Percentiles rank a stretch among this genome's conserved stretches.
phyloP scores from a whole-genome alignment of 2,329 filamentous ascomycete genomes.

The Trichophyton equinum region DNA sequence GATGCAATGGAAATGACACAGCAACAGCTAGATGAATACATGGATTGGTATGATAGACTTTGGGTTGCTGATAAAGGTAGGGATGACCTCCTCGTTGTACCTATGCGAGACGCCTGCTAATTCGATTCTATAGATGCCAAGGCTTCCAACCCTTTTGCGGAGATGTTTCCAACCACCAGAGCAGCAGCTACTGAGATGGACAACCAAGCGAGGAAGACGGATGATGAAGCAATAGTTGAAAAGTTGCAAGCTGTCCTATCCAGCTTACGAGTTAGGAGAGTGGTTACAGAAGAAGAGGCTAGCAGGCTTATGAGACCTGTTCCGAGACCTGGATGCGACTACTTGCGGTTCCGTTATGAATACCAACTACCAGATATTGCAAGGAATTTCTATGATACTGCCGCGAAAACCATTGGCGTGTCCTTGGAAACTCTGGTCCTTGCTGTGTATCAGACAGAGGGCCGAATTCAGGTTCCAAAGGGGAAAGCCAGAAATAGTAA shows the following conservation, averaged over 20 bases:
- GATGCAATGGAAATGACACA: conserved; percentile 51
- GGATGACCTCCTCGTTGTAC: not conserved
- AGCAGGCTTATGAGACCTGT: conserved; percentile 17
- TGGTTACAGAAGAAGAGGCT: conserved; percentile 26
- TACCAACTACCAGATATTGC: conserved; percentile 36
- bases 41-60: conserved; percentile 64
- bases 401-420: conserved; percentile 39
- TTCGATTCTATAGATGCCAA: not conserved
- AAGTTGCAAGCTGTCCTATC: conserved; percentile 35
- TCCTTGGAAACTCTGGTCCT: conserved; percentile 39
- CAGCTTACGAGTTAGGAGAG: conserved; percentile 27
- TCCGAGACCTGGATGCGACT: conserved; percentile 39
- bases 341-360: conserved; percentile 37
- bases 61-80: conserved; percentile 36
- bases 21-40: conserved; percentile 57
- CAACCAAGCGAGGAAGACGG: conserved; percentile 7
- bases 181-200: conserved; percentile 9
- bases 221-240: conserved; percentile 21
- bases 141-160: conserved; percentile 25
- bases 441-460: conserved; percentile 41
- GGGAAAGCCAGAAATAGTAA: not conserved
- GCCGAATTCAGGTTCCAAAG: conserved; percentile 21
- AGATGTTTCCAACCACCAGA: conserved; percentile 32
- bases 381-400: conserved; percentile 39
- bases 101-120: not conserved